phyloP scores from a whole-genome alignment of 805 yeast species.

The Kazachstania psychrophila region DNA sequence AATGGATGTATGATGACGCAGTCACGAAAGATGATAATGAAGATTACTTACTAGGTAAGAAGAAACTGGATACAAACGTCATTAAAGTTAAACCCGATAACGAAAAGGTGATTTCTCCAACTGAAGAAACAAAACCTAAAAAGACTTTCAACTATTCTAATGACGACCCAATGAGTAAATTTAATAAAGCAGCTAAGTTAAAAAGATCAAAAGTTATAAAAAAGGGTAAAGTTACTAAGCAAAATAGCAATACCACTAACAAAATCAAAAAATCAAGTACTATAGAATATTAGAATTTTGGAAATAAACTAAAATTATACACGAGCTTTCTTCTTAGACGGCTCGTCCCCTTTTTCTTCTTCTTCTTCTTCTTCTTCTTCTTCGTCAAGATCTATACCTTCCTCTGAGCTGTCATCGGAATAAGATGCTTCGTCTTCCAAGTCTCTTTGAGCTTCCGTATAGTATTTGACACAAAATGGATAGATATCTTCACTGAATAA shows the following conservation, averaged over 20 bases:
- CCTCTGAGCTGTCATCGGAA: constrained; percentile 22
- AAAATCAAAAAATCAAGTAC: background rate
- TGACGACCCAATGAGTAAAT: constrained; percentile 25
- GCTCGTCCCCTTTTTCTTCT: constrained; percentile 2
- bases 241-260: constrained; percentile 1
- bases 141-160: constrained; percentile 11
- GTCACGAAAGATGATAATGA: constrained; percentile 9
- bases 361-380: constrained; percentile 3
- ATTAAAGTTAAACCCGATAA: constrained; percentile 1
- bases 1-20: constrained; percentile 78
- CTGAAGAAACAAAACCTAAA: background rate
- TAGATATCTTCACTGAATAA: constrained; percentile 69
- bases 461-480: constrained; percentile 79
- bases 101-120: background rate
- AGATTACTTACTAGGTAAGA: constrained; percentile 18
- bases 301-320: background rate
- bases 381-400: constrained; percentile 11
- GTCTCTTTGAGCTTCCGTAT: constrained; percentile 62
- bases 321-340: constrained; percentile 1
- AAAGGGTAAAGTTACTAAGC: constrained; percentile 5
- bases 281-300: background rate
- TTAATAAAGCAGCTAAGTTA: constrained; percentile 3
- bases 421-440: constrained; percentile 47
- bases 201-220: constrained; percentile 2
- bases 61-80: constrained; percentile 12